Conservation (phyloP, 148 eudicot species). For the Rhododendron kiyosumense region DNA sequence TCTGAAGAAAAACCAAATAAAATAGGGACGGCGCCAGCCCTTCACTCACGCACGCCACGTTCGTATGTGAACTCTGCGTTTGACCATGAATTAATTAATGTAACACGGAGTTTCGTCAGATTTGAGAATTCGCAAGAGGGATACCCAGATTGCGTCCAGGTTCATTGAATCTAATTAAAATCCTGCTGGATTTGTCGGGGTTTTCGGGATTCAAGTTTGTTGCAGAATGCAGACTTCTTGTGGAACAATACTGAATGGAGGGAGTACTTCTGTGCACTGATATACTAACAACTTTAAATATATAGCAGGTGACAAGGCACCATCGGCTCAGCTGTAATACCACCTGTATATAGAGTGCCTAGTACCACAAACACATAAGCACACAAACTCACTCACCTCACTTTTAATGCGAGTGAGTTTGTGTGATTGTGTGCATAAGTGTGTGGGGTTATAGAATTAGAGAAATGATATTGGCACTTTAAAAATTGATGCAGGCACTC, state of each 20-base stretch:
- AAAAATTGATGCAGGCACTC: no score
- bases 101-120: neutral
- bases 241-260: neutral
- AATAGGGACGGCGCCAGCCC: neutral
- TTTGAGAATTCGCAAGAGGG: neutral
- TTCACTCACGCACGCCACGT: neutral
- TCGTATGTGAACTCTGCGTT: neutral
- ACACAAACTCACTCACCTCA: no score
- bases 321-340: no score
- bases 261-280: no score
- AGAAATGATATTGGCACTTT: no score
- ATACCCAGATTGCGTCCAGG: slow-evolving; percentile 10
- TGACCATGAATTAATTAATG: neutral
- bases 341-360: no score
- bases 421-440: no score
- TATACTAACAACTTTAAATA: no score
- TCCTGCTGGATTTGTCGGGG: neutral
- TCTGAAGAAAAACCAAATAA: neutral
- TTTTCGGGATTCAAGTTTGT: neutral
- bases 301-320: no score
- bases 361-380: no score
- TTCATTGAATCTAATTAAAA: slow-evolving; percentile 4
- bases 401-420: no score
- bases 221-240: neutral
- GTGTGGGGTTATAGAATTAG: no score